Evolutionary conservation across 2,329 filamentous ascomycete genomes (phyloP), one percentile per base, ranked within the genome.

Genomic region (Exophiala aquamarina): DNA sequence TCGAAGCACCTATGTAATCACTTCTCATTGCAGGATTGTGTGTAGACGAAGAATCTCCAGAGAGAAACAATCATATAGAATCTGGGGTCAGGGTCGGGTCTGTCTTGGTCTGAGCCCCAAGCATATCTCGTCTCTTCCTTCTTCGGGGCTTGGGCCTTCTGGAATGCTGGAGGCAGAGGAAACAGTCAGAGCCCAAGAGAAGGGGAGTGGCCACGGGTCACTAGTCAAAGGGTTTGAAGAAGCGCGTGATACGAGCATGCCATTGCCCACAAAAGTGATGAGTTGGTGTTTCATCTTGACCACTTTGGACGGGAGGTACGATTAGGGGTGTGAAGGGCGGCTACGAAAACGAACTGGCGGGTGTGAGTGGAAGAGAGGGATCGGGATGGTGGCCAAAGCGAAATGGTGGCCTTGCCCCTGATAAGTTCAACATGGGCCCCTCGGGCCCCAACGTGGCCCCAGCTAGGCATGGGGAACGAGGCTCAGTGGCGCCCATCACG

Each of bases 21-120:
- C n/a, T n/a, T n/a, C n/a, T n/a, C n/a, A n/a, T n/a, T n/a, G n/a
- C n/a, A n/a, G n/a, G n/a, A n/a, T n/a, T n/a, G n/a, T n/a, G n/a
- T n/a, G n/a, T n/a, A n/a, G n/a, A n/a, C n/a, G n/a, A n/a, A n/a
- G n/a, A n/a, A n/a, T n/a, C n/a, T n/a, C n/a, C n/a, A n/a, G n/a
- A n/a, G n/a, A n/a, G 11, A 26, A 26, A 26, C 23, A 6, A 26
- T 26, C 6, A 26, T 11, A 26, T n/a, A 6, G 35, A 26, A 40
- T 41, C 41, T 36, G 23, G 4, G 40, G 47, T 44, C 41, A 36
- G 41, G 41, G 23, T 41, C 14, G 11, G 41, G 47, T 44, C 41
- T 44, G 36, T 44, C 26, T 36, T 28, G 21, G 28, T 49, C 19
- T 41, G 41, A 42, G 17, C 19, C 23, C 23, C 23, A 26, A 11